These are phyloP conservation scores for Melanomma pulvis-pyrius DNA, from an alignment of 495 filamentous ascomycete genomes.

Conservation along the genomic window DNA sequence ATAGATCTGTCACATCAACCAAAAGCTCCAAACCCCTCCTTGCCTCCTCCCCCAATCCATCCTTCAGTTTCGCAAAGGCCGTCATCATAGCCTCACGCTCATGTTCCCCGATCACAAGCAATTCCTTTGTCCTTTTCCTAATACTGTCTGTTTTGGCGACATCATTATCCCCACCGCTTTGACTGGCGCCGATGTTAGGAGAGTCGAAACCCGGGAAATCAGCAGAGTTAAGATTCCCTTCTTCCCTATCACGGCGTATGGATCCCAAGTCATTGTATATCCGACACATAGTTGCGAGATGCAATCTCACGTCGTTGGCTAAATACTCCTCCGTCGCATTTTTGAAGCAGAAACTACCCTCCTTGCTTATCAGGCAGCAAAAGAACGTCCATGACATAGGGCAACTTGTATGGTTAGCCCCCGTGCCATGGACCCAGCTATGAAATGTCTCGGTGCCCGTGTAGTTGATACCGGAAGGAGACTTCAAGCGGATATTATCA, in stretches of 20 bases:
- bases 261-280: conserved; percentile 51
- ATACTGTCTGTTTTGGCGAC: neutral
- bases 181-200: too few relatives aligned
- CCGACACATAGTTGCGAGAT: conserved; percentile 46
- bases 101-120: conserved; percentile 1
- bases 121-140: neutral
- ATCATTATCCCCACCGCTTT: too few relatives aligned
- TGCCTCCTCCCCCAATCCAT: neutral
- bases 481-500: neutral
- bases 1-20: conserved; percentile 14
- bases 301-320: conserved; percentile 33
- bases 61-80: neutral
- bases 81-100: neutral
- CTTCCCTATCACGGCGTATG: conserved; percentile 40
- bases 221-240: conserved; percentile 48
- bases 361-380: conserved; percentile 36
- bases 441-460: neutral
- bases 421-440: conserved; percentile 46
- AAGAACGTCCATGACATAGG: conserved; percentile 45
- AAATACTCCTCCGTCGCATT: conserved; percentile 39
- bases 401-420: conserved; percentile 44
- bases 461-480: conserved; percentile 23
- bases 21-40: neutral
- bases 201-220: conserved; percentile 19
- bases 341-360: conserved; percentile 23